Base-by-base conservation (phyloP, 2,329 filamentous ascomycete genomes). In the Alternaria sp. region DNA sequence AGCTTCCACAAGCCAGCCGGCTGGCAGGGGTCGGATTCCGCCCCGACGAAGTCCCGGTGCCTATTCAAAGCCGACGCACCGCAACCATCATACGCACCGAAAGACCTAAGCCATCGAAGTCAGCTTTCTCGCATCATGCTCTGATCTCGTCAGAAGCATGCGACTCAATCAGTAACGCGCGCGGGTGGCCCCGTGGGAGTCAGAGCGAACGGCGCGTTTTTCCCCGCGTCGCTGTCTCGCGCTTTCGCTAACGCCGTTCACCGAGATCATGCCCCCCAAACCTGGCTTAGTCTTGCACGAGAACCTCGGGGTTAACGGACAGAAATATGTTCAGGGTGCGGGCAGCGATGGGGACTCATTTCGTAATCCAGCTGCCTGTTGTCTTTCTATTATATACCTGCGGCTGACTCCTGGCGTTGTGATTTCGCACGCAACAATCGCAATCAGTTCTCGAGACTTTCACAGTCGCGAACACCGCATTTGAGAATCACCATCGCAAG, bases 171-270 rank as follows among this genome's bases (percentile, higher is more conserved):
- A 12, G 28, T 23, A 17, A 11, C 17, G 4, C 4, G 21, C 21
- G 28, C 23, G 13, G 32, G 25, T 13, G 45, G 11, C 12, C 8
- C 13, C 49, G 17, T 36, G 6, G 13, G 19, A 10, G 15, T 11
- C 19, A 21, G 28, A 17, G 19, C 28, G 13, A 52, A 21, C 30
- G 11, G 55, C 12, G 19, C 17, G 19, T 15, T 25, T 28, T 25
- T 10, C 43, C 55, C 43, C 54, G 19, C 19, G 30, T 58, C 57
- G 60, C 45, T 25, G 26, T 40, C 58, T 72, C 70, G 68, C 69
- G 59, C 43, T 59, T 65, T 64, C 17, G 54, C 36, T 54, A 63
- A 45, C 28, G 43, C 70, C 67, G 66, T 61, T 15, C 23, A 46
- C 68, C 69, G 67, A 71, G 55, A 46, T 26, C 45, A 58, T 36